Conservation (phyloP, 192 early-diverging fungal genomes). For the Coemansia sp. region DNA sequence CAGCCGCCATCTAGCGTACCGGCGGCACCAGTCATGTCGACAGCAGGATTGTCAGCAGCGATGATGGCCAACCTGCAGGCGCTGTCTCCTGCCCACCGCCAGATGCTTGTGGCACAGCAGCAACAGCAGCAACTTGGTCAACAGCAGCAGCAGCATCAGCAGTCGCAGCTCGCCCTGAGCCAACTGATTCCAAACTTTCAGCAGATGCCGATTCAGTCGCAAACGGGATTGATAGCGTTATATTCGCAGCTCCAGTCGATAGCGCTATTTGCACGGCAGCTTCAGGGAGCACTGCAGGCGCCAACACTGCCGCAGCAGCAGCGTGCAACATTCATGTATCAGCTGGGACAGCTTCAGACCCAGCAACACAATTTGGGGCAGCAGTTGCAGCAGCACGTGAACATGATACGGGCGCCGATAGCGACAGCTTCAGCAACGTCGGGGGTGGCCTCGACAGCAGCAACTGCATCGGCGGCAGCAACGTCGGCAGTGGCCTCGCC, state of each 20-base stretch:
- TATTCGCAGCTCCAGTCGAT: constrained; percentile 16
- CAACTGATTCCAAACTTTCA: constrained; percentile 14
- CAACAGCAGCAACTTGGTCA: constrained; percentile 18
- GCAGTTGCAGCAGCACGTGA: neutral
- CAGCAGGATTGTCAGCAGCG: constrained; percentile 8
- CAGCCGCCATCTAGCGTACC: neutral
- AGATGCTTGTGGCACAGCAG: constrained; percentile 9
- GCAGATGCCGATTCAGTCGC: constrained; percentile 33
- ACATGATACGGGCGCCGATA: neutral
- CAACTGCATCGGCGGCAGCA: neutral
- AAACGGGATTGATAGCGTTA: constrained; percentile 15
- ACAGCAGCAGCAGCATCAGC: constrained; percentile 18
- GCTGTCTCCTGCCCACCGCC: constrained; percentile 34
- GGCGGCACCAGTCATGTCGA: neutral
- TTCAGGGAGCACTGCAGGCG: constrained; percentile 6
- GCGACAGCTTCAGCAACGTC: constrained; percentile 6
- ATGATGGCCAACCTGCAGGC: constrained; percentile 21
- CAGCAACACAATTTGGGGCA: neutral
- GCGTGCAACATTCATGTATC: constrained; percentile 8
- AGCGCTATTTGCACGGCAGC: constrained; percentile 6
- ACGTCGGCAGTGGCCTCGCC: neutral
- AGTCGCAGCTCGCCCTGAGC: constrained; percentile 13
- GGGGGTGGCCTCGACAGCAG: neutral
- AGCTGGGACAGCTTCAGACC: constrained; percentile 18
- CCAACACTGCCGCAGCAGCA: constrained; percentile 23